Base-by-base conservation (phyloP, 495 filamentous ascomycete species). In the Filosporella fistucella region DNA sequence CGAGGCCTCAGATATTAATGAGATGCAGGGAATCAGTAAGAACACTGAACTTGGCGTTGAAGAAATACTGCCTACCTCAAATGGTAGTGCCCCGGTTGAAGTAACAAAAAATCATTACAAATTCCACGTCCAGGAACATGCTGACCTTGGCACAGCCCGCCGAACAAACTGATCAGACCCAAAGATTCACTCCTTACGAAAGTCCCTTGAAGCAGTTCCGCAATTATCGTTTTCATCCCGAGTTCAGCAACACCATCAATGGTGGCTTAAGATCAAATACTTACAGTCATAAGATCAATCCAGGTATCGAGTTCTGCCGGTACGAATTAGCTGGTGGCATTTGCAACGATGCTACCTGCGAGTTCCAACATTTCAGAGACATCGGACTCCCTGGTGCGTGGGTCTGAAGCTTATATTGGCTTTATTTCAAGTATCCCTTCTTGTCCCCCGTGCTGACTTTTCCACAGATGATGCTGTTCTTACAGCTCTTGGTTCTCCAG, bases 261-360 rank as follows among this genome's bases (percentile, higher is more conserved):
- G 81, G 79, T 56, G 91, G 90, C 42, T 82, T 88, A 62, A 83
- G 82, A 64, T 97, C 94, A 52, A 70, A 94, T 75, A 96, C 88
- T 35, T 97, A 91, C 70, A 96, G 88, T 63, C 82, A 91, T 65
- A 80, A 78, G 45, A 91, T 97, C 62, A 77, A 96, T 59, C 68
- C 85, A 6, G 72, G 77, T 53, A 82, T 74, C 51, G 76, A 74
- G 39, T 47, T 97, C 16, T 97, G 93, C 63, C 80, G 72, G 1
- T 84, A 73, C 57, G 89, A 94, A 59, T 62, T 85, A 51, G 69
- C 72, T 26, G 85, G 83, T 25, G 84, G 88, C 41, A 71, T 77
- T 44, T 98, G 93, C 66, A 88, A 91, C 51, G 80, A 89, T 57
- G 64, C 66, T 14, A 72, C 70, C 29, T 86, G 85, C 54, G 65